Conservation (phyloP, 2,329 filamentous ascomycete genomes). For the Exophiala dermatitidis region DNA sequence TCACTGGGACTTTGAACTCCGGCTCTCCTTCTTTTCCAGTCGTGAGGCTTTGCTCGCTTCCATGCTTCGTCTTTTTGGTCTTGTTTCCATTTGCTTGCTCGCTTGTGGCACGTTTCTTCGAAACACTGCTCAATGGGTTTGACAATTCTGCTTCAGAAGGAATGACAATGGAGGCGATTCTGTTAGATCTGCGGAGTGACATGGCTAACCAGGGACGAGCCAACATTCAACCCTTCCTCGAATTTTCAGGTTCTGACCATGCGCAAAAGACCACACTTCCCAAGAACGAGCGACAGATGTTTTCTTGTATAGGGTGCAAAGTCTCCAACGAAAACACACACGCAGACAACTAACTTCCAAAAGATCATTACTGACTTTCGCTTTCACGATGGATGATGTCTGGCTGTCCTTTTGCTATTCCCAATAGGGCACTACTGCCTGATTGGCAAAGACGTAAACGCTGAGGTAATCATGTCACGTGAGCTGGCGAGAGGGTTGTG, state of each 20-base stretch:
- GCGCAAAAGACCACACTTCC: background rate
- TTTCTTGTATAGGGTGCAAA: background rate
- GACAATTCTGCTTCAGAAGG: background rate
- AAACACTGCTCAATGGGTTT: background rate
- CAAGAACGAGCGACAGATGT: background rate
- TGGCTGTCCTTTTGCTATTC: too few relatives aligned
- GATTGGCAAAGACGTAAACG: slow-evolving; percentile 8
- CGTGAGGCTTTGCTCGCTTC: slow-evolving; percentile 1
- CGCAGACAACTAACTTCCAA: background rate
- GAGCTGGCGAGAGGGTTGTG: background rate
- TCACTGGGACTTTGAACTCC: slow-evolving; percentile 24
- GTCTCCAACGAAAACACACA: background rate
- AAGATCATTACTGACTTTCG: too few relatives aligned
- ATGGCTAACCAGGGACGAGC: slow-evolving; percentile 6
- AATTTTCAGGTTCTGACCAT: background rate
- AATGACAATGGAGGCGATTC: slow-evolving; percentile 8
- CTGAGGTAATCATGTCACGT: slow-evolving; percentile 19
- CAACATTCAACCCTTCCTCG: slow-evolving; percentile 13
- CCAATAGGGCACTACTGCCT: slow-evolving; percentile 8
- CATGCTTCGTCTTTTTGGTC: slow-evolving; percentile 19
- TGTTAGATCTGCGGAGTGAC: slow-evolving; percentile 22
- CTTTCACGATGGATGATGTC: too few relatives aligned
- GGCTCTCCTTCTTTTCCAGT: slow-evolving; percentile 7
- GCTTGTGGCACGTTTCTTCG: slow-evolving; percentile 24
- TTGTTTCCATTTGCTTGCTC: slow-evolving; percentile 7